A percentile compares a stretch with the other conserved stretches of the same genome.
These are phyloP conservation scores for Aspergillus tamarii DNA, from an alignment of 2,329 filamentous ascomycete species.

Conservation along the genomic window DNA sequence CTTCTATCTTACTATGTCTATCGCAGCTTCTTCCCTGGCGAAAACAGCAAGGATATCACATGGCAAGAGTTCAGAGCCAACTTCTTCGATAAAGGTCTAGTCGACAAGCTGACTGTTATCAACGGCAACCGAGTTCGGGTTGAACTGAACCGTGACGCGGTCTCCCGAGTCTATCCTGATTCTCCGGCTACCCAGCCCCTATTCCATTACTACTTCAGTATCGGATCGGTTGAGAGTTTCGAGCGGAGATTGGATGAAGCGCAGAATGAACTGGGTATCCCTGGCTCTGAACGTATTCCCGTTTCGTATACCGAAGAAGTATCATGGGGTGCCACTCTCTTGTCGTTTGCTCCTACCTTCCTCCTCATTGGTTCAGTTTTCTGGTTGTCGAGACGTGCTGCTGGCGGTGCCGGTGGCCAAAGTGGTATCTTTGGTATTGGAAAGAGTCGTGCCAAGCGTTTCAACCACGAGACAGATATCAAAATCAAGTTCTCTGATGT, in stretches of 20 bases:
- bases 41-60: conserved; percentile 79
- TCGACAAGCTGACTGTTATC: conserved; percentile 86
- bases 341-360: conserved; percentile 85
- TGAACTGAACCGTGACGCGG: conserved; percentile 74
- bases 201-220: conserved; percentile 90
- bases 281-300: conserved; percentile 84
- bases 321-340: conserved; percentile 69
- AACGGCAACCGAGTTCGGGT: conserved; percentile 78
- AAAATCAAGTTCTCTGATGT: conserved; percentile 98
- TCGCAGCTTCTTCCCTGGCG: conserved; percentile 66
- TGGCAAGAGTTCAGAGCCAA: conserved; percentile 96
- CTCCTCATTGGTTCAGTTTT: conserved; percentile 82
- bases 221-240: conserved; percentile 91
- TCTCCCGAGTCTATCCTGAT: conserved; percentile 73
- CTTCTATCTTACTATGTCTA: conserved; percentile 67
- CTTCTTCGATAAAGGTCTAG: conserved; percentile 93
- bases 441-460: conserved; percentile 92
- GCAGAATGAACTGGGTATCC: conserved; percentile 84
- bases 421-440: conserved; percentile 94
- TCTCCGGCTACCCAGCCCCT: conserved; percentile 68
- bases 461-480: conserved; percentile 95
- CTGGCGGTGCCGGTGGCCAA: conserved; percentile 64
- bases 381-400: conserved; percentile 77
- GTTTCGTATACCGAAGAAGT: conserved; percentile 84
- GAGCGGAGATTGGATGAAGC: conserved; percentile 86